Conservation (phyloP, 1,284 basidiomycete genomes). For the Ganoderma lucidum region DNA sequence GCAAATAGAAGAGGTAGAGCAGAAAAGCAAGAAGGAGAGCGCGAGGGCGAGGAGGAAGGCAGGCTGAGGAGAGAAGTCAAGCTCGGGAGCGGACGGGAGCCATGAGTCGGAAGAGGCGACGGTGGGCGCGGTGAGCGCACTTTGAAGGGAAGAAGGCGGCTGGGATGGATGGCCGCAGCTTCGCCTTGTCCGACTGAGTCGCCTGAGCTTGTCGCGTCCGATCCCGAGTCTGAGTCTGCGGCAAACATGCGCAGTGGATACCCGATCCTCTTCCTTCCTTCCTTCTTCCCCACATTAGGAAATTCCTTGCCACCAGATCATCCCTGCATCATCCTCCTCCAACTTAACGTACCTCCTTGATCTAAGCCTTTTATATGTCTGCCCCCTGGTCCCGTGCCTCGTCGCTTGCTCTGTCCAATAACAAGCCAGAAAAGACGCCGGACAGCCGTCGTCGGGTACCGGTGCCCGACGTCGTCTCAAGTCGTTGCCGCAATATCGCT, state of each 20-base stretch:
- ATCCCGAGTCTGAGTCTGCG: background rate
- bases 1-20: slow-evolving; percentile 15
- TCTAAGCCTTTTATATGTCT: background rate
- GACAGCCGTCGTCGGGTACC: background rate
- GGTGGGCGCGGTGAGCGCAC: slow-evolving; percentile 11
- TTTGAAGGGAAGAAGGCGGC: slow-evolving; percentile 7
- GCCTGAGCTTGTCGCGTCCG: slow-evolving; percentile 15
- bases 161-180: background rate
- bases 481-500: background rate
- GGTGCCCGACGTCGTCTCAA: background rate
- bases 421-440: background rate
- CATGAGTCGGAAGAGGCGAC: slow-evolving; percentile 5
- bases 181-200: no score
- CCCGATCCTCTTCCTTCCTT: slow-evolving; percentile 19
- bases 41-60: background rate
- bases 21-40: slow-evolving; percentile 13
- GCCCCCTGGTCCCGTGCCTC: background rate
- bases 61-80: background rate
- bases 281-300: slow-evolving; percentile 26
- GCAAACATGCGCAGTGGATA: slow-evolving; percentile 27
- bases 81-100: background rate
- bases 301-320: slow-evolving; percentile 19
- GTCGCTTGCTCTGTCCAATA: background rate
- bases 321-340: background rate
- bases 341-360: background rate